A percentile compares a stretch with the other conserved stretches of the same genome.
Conservation (phyloP, 805 yeast genomes). For the Ogataea thermomethanolica region DNA sequence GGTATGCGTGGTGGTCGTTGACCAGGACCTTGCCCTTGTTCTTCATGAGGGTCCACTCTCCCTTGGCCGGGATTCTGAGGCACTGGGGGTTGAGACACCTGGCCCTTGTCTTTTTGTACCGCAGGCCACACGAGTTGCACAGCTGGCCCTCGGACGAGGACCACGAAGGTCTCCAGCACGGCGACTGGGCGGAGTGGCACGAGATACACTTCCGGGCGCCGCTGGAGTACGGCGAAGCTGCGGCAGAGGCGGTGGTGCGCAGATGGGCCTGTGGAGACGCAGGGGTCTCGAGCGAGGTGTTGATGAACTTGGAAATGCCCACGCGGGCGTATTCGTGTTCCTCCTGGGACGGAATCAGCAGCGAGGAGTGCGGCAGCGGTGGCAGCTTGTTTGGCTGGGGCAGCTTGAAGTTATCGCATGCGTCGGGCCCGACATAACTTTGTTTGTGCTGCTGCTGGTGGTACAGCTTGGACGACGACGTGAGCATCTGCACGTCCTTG, state of each 20-base stretch:
- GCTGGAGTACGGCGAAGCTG: constrained; percentile 10
- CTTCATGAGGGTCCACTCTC: constrained; percentile 90
- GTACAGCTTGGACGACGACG: constrained; percentile 47
- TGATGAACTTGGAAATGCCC: constrained; percentile 16
- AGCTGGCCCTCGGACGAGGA: constrained; percentile 85
- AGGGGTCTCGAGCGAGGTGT: constrained; percentile 12
- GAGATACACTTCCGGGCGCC: constrained; percentile 70
- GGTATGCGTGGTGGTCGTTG: constrained; percentile 31
- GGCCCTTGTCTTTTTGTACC: constrained; percentile 92
- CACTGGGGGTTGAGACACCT: constrained; percentile 76
- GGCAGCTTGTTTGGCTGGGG: constrained; percentile 18
- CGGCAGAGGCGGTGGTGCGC: constrained; percentile 13
- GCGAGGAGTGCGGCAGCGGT: constrained; percentile 5
- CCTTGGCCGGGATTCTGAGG: constrained; percentile 90
- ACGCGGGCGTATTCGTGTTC: constrained; percentile 6
- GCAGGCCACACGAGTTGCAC: constrained; percentile 92
- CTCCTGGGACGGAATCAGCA: constrained; percentile 1
- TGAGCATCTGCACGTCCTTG: constrained; percentile 46
- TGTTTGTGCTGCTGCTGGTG: constrained; percentile 32
- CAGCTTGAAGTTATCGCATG: constrained; percentile 17
- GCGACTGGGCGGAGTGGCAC: constrained; percentile 86
- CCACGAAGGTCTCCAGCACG: constrained; percentile 99
- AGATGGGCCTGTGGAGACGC: constrained; percentile 14
- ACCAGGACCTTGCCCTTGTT: constrained; percentile 51
- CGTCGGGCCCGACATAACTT: constrained; percentile 15